Evolutionary conservation across 257 asterid species (phyloP), one percentile per base, ranked within the genome.

Genomic region (Solanum virginianum): DNA sequence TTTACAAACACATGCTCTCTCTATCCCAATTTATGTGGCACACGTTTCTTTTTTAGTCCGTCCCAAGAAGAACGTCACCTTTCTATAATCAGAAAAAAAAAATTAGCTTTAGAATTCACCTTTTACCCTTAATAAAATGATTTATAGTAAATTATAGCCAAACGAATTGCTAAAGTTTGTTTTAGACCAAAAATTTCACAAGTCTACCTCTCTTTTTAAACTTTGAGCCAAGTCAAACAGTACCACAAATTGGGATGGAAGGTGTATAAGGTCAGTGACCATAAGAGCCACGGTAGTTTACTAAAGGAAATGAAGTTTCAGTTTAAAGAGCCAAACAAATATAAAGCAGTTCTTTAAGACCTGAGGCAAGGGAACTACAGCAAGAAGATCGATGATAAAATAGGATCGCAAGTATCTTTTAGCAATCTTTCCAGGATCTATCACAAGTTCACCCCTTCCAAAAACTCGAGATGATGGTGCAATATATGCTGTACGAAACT

Each of bases 401-500:
- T 97, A 94, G 26, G 98, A 94, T 69, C 88, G 93, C 55, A 95
- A 80, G 80, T 95, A 97, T 71, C 98, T 92, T 39, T 60, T 84
- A 10, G 98, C 99, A 71, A 97, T 97, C 80, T 97, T 92, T 65
- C 84, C 88, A 77, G 98, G 97, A 89, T 97, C 99, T 81, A 95
- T 95, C 79, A 97, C 99, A 49, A 97, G 98, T 84, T 97, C 99
- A 36, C 99, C 99, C 85, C 99, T 89, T 62, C 99, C 99, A 90
- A 97, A 97, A 80, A 97, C 99, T 65, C 99, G 94, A 88, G 99
- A 97, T 22, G 99, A 97, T 82, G 99, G 99, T 36, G 99, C 99
- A 84, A 97, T 94, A 75, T 91, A 97, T 81, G 99, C 99, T 45
- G 99, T 95, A 17, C 98, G 94, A 86, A 97, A 97, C 75, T 97